A percentile compares a stretch with the other conserved stretches of the same genome.
Evolutionary conservation across 2,329 filamentous ascomycete genomes (phyloP).

Genomic region (Trichoderma hamatum): DNA sequence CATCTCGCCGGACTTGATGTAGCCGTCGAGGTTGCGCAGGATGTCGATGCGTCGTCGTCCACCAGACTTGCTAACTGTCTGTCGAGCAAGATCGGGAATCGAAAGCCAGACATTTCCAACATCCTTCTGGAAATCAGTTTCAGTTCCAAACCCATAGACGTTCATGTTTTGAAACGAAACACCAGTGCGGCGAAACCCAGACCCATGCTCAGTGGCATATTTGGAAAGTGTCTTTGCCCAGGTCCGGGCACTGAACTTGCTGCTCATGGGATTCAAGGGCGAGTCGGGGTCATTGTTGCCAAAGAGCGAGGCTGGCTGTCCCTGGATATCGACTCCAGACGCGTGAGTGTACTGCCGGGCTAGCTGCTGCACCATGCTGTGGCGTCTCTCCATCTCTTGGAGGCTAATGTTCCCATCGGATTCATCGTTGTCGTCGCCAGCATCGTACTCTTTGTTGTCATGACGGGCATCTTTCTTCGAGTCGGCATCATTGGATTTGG

Average conservation of each 20-base stretch:
- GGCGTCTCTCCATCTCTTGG: slow-evolving; percentile 10
- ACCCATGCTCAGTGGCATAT: slow-evolving; percentile 31
- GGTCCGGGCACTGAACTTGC: slow-evolving; percentile 45
- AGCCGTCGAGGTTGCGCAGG: slow-evolving; percentile 61
- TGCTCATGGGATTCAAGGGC: slow-evolving; percentile 44
- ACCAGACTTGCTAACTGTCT: background rate
- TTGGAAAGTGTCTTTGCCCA: slow-evolving; percentile 47
- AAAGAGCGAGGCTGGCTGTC: slow-evolving; percentile 1
- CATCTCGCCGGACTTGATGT: slow-evolving; percentile 65
- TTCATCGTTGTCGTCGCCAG: background rate
- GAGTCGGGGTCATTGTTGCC: slow-evolving; percentile 20
- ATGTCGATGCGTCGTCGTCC: slow-evolving; percentile 43
- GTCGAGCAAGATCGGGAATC: slow-evolving; percentile 14
- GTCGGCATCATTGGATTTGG: background rate
- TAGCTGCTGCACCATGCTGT: slow-evolving; percentile 13
- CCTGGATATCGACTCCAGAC: slow-evolving; percentile 18
- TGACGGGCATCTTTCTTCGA: background rate
- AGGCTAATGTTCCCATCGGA: background rate
- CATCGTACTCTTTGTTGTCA: background rate
- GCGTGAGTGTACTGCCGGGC: slow-evolving; percentile 15
- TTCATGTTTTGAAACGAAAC: slow-evolving; percentile 49
- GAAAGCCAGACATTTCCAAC: slow-evolving; percentile 43
- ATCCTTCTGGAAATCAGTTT: slow-evolving; percentile 48
- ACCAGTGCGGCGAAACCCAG: slow-evolving; percentile 37
- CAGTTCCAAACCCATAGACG: slow-evolving; percentile 47